Evolutionary conservation across 106 monocot species (phyloP), one percentile per base, ranked within the genome.

Genomic region (Phalaenopsis aphrodite): DNA sequence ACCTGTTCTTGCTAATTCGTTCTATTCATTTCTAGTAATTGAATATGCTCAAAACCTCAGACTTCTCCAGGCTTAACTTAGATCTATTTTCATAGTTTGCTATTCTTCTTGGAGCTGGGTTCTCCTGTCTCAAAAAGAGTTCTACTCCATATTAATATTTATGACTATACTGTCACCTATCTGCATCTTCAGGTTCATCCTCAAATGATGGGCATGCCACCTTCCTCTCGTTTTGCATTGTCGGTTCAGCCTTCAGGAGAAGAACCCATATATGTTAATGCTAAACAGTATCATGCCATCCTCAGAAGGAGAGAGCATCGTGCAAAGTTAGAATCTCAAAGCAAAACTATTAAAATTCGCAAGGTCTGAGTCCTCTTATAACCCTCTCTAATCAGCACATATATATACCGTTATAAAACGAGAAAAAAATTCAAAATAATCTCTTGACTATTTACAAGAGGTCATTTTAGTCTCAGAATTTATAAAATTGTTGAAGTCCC

Each of bases 231-330:
- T 67, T 82, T 95, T 61, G 83, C 92, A 0, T 48, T 92, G 47
- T 90, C 92, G 48, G 79, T 85, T 48, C 85, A 88, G 45, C 78
- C 83, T 46, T 77, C 87, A 56, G 84, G 80, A 21, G 93, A 91
- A 67, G 89, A 87, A 77, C 95, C 95, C n/a, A 89, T 95, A 55
- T 95, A 90, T 87, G 95, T 92, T 10, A 95, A 95, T 67, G 92
- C 90, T 4, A 95, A 92, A 78, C 94, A 95, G 58, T 95, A 92
- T 66, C 87, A 84, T 82, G 90, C 88, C 16, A 95, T 95, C 38
- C 88, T 95, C 10, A 78, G 92, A 42, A 87, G 95, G 39, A 87
- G 95, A 80, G 87, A 95, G 79, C 82, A 87, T 8, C 92, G 95
- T 57, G 95, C 95, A 71, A 95, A 95, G 71, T 77, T 84, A 45